A percentile compares a stretch with the other conserved stretches of the same genome.
phyloP scores from a whole-genome alignment of 257 asterid genomes.

The Solanum sejunctum region DNA sequence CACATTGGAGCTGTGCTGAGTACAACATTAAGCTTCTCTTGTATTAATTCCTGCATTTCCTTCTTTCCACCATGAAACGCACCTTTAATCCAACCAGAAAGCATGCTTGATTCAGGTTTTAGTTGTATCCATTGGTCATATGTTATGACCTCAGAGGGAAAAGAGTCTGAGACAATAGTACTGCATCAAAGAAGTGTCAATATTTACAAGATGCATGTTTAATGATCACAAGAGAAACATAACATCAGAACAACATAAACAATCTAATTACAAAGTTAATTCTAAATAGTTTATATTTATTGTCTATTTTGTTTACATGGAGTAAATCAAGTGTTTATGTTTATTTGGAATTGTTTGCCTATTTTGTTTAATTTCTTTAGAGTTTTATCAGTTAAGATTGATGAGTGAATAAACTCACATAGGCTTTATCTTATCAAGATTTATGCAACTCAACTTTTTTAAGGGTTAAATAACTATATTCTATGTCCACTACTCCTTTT shows the following conservation, averaged over 20 bases:
- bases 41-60: slow-evolving; percentile 48
- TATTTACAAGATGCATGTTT: not conserved
- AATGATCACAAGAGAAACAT: not conserved
- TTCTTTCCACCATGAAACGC: slow-evolving; percentile 62
- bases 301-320: not conserved
- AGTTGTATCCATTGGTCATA: slow-evolving; percentile 62
- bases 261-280: not conserved
- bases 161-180: slow-evolving; percentile 31
- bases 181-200: slow-evolving; percentile 31
- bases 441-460: not conserved
- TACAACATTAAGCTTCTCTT: slow-evolving; percentile 43
- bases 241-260: not conserved
- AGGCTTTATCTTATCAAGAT: not conserved
- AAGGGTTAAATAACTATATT: not conserved
- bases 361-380: not conserved
- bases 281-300: not conserved
- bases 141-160: slow-evolving; percentile 69
- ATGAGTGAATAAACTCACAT: not conserved
- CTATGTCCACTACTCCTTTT: not conserved
- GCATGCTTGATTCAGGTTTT: slow-evolving; percentile 44
- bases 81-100: slow-evolving; percentile 79
- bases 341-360: not conserved
- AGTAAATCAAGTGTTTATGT: not conserved
- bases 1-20: slow-evolving; percentile 81
- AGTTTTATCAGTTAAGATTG: not conserved